Evolutionary conservation across 2,329 filamentous ascomycete species (phyloP).

Genomic region (Penicillium sp.): DNA sequence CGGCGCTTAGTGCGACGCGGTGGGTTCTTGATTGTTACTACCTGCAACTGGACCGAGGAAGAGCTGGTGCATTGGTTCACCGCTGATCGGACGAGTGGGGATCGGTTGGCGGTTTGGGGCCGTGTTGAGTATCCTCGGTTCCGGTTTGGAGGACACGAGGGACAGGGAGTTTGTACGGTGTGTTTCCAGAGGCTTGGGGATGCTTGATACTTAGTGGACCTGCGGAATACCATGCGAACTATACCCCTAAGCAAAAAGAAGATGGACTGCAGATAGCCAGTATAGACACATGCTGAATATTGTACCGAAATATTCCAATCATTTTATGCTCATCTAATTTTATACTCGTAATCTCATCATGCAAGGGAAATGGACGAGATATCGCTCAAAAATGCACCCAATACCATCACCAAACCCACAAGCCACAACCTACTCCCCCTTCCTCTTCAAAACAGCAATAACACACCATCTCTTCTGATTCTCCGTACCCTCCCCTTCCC

Average conservation of each 20-base stretch:
- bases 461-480: constrained; percentile 60
- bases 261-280: background rate
- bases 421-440: constrained; percentile 4
- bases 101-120: constrained; percentile 60
- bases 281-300: background rate
- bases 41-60: constrained; percentile 95
- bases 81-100: constrained; percentile 33
- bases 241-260: background rate
- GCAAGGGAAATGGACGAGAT: background rate
- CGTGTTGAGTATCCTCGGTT: constrained; percentile 81
- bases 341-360: background rate
- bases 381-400: background rate
- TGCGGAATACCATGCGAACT: background rate
- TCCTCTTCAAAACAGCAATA: constrained; percentile 46
- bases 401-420: background rate
- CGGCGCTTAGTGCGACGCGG: constrained; percentile 66
- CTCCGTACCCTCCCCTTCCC: constrained; percentile 49
- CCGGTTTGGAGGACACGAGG: constrained; percentile 83
- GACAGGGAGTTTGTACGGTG: constrained; percentile 83
- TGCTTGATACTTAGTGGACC: background rate
- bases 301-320: background rate
- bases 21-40: constrained; percentile 81
- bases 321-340: background rate
- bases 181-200: constrained; percentile 64
- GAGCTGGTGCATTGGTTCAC: constrained; percentile 82